These are phyloP conservation scores for Astragalus glycyphyllos DNA, from an alignment of 306 rosid species.

Conservation along the genomic window DNA sequence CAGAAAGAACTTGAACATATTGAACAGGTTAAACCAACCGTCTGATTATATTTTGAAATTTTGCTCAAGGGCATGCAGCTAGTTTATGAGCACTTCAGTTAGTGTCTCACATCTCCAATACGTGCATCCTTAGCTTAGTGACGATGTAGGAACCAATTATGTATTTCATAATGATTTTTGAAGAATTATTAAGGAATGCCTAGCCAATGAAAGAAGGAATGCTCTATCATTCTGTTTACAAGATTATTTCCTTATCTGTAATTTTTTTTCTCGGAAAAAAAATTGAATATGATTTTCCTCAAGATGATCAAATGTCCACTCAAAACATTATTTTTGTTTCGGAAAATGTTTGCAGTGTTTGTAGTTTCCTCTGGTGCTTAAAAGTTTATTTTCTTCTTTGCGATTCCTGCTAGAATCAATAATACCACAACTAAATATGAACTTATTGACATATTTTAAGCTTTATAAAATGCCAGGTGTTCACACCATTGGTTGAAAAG, in stretches of 20 bases:
- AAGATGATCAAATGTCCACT: conserved; percentile 10
- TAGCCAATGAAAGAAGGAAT: conserved; percentile 25
- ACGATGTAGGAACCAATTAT: conserved; percentile 9
- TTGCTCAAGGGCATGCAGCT: conserved; percentile 5
- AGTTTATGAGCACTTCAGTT: conserved; percentile 22
- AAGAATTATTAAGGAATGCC: background rate
- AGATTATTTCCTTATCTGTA: conserved; percentile 11
- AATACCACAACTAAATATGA: conserved; percentile 1
- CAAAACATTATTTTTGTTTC: background rate
- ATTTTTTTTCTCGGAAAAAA: background rate
- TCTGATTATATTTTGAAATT: conserved; percentile 14
- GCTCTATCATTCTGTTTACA: background rate
- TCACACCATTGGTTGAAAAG: conserved; percentile 93
- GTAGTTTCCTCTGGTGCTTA: background rate
- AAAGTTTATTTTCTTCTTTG: conserved; percentile 14
- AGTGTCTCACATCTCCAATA: background rate
- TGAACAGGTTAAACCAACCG: conserved; percentile 66
- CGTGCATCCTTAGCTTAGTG: conserved; percentile 4
- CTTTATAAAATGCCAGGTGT: conserved; percentile 60
- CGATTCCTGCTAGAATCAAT: conserved; percentile 12
- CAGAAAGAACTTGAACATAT: conserved; percentile 98
- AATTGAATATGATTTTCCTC: background rate
- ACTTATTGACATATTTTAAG: conserved; percentile 33
- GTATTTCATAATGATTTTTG: background rate
- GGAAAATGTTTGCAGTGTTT: background rate